Conservation (phyloP, 345 rosid species). For the Pugionium dolabratum region DNA sequence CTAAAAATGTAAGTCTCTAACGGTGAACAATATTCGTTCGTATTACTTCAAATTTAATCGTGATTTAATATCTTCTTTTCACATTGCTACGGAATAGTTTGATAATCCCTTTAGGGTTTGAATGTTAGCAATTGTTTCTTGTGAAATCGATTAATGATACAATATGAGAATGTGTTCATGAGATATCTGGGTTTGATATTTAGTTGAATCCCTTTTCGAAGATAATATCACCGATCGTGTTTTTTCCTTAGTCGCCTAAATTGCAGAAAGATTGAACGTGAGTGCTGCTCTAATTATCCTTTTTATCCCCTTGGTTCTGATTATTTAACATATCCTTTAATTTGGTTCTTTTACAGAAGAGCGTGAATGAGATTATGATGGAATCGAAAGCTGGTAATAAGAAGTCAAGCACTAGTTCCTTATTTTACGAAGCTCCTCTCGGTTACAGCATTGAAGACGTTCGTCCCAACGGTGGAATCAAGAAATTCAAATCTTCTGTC, state of each 20-base stretch:
- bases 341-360: background rate
- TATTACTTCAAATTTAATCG: background rate
- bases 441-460: constrained; percentile 91
- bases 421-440: constrained; percentile 73
- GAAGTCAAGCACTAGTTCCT: constrained; percentile 41
- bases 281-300: background rate
- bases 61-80: background rate
- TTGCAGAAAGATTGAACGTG: background rate
- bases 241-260: too few relatives aligned
- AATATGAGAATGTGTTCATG: background rate
- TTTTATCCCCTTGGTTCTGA: background rate
- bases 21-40: background rate
- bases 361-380: constrained; percentile 78
- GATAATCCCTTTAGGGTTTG: background rate
- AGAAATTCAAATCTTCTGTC: constrained; percentile 84
- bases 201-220: background rate
- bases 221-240: background rate
- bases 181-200: background rate
- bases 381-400: constrained; percentile 72
- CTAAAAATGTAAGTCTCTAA: constrained; percentile 29
- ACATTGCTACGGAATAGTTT: background rate
- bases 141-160: background rate
- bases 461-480: constrained; percentile 83
- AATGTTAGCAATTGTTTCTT: background rate
- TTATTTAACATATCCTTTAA: background rate